Conservation (phyloP, 495 filamentous ascomycete species). For the Podospora pseudoanserina region DNA sequence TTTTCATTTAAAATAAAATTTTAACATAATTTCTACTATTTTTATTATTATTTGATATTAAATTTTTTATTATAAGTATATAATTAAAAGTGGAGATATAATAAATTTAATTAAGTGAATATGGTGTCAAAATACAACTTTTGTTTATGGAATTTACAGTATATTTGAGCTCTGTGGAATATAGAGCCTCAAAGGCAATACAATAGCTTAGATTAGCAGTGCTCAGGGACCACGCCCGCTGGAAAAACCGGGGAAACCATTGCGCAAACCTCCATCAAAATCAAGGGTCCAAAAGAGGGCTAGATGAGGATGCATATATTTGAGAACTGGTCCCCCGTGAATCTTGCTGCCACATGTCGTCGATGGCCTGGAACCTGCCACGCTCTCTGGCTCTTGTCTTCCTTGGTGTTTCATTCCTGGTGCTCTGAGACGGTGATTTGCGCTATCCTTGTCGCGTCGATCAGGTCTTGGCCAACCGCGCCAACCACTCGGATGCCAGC, state of each 20-base stretch:
- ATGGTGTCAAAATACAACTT: too few species aligned
- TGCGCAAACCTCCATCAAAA: neutral
- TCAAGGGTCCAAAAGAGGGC: neutral
- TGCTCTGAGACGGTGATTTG: neutral
- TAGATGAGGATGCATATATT: neutral
- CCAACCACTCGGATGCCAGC: constrained; percentile 10
- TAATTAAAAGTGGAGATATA: too few species aligned
- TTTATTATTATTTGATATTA: too few species aligned
- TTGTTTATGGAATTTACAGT: too few species aligned
- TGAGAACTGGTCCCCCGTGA: neutral
- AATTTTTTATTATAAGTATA: too few species aligned
- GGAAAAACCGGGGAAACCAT: neutral
- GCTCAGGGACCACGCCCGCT: neutral
- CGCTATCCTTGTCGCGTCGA: constrained; percentile 7
- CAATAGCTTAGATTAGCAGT: too few species aligned
- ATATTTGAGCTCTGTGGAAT: too few species aligned
- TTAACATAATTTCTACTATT: too few species aligned
- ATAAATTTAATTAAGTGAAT: too few species aligned
- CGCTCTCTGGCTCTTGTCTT: neutral
- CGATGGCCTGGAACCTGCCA: neutral
- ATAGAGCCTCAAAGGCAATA: too few species aligned
- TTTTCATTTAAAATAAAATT: too few species aligned
- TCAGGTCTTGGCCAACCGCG: constrained; percentile 20
- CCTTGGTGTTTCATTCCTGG: constrained; percentile 9
- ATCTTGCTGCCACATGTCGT: neutral